These are phyloP conservation scores for Hypsizygus marmoreus DNA, from an alignment of 768 basidiomycete genomes.

Conservation along the genomic window DNA sequence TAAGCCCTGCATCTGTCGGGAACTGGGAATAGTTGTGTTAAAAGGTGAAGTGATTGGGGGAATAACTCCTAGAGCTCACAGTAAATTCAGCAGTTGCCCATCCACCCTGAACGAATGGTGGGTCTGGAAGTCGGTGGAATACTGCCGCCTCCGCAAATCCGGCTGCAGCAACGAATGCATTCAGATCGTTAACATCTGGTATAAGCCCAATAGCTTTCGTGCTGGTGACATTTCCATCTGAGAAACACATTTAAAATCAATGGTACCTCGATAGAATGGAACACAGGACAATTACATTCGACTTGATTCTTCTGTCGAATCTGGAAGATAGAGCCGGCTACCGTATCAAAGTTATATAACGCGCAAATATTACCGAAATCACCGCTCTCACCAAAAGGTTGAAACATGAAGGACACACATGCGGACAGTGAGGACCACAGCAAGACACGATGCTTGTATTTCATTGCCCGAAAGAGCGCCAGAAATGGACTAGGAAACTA, in stretches of 20 bases:
- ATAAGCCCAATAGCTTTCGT: conserved; percentile 45
- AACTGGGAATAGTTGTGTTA: conserved; percentile 41
- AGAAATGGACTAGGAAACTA: conserved; percentile 39
- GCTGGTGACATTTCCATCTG: conserved; percentile 43
- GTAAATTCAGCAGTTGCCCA: conserved; percentile 61
- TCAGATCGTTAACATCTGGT: conserved; percentile 44
- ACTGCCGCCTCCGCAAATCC: conserved; percentile 54
- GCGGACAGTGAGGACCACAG: conserved; percentile 54
- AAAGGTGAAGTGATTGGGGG: not conserved
- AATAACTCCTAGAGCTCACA: conserved; percentile 29
- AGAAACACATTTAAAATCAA: conserved; percentile 4
- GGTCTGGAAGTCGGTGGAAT: conserved; percentile 49
- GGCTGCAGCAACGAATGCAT: conserved; percentile 59
- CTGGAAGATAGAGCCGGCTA: conserved; percentile 46
- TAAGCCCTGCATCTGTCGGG: conserved; percentile 42
- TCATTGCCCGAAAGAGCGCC: conserved; percentile 45
- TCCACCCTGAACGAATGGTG: conserved; percentile 51
- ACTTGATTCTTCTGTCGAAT: conserved; percentile 29
- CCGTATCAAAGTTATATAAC: conserved; percentile 11
- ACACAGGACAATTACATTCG: conserved; percentile 18
- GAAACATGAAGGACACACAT: conserved; percentile 46
- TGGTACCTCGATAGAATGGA: not conserved
- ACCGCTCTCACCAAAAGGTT: conserved; percentile 54
- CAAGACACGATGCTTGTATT: conserved; percentile 56
- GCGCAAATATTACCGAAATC: conserved; percentile 24